Percentiles rank a stretch among this genome's conserved stretches.
These are phyloP conservation scores for Xylaria castorea DNA, from an alignment of 495 filamentous ascomycete species.

Conservation along the genomic window DNA sequence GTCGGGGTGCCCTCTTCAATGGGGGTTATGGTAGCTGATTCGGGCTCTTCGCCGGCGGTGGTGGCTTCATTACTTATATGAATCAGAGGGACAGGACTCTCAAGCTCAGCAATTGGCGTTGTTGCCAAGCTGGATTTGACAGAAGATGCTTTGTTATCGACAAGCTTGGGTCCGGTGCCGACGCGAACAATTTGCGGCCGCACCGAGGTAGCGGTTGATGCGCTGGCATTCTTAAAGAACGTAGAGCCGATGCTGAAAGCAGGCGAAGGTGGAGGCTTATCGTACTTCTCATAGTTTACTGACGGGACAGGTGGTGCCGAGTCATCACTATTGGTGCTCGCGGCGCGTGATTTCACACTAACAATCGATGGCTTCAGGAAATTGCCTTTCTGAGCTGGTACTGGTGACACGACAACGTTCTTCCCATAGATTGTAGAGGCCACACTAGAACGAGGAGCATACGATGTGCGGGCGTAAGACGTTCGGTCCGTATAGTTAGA, in stretches of 20 bases:
- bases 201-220: conserved; percentile 58
- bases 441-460: conserved; percentile 77
- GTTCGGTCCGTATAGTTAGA: conserved; percentile 70
- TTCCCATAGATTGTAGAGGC: conserved; percentile 91
- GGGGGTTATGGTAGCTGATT: conserved; percentile 50
- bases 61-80: conserved; percentile 7
- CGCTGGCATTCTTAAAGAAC: conserved; percentile 66
- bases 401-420: conserved; percentile 78
- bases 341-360: conserved; percentile 74
- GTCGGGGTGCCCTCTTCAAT: conserved; percentile 58
- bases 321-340: conserved; percentile 51
- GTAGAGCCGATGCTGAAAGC: conserved; percentile 70
- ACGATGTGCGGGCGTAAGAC: conserved; percentile 69
- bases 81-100: conserved; percentile 28
- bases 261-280: conserved; percentile 53
- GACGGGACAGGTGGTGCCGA: conserved; percentile 62
- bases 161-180: conserved; percentile 56
- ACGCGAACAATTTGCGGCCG: conserved; percentile 61
- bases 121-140: conserved; percentile 33
- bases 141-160: conserved; percentile 41
- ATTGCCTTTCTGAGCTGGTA: conserved; percentile 83
- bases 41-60: conserved; percentile 29
- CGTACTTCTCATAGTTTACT: conserved; percentile 60
- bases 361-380: conserved; percentile 89
- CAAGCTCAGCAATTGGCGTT: conserved; percentile 29